A percentile compares a stretch with the other conserved stretches of the same genome.
These are phyloP conservation scores for Aureobasidium sp. DNA, from an alignment of 2,329 filamentous ascomycete species.

Conservation along the genomic window DNA sequence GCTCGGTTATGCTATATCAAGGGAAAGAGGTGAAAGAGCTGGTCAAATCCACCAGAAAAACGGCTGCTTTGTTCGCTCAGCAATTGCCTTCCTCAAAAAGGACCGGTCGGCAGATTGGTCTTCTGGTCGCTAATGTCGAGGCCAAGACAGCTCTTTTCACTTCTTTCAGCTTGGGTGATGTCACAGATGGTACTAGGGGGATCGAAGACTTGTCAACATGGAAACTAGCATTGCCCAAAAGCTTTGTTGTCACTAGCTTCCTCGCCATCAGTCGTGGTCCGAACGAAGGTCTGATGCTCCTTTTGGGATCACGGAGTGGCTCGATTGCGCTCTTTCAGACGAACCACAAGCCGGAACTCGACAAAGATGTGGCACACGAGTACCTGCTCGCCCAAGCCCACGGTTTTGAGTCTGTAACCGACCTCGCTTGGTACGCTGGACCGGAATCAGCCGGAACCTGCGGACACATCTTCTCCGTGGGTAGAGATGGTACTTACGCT, in stretches of 20 bases:
- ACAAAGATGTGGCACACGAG: background rate
- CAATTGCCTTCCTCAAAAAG: background rate
- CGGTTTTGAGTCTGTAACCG: conserved; percentile 57
- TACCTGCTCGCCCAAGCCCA: conserved; percentile 30
- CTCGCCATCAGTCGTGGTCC: conserved; percentile 6
- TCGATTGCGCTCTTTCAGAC: conserved; percentile 35
- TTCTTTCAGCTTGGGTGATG: background rate
- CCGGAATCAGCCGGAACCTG: conserved; percentile 2
- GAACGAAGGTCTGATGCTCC: background rate
- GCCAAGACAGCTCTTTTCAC: conserved; percentile 21
- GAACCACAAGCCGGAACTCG: background rate
- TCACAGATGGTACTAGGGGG: background rate
- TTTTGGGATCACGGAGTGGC: conserved; percentile 50
- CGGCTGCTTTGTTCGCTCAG: conserved; percentile 31
- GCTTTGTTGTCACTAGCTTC: conserved; percentile 46
- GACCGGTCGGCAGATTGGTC: conserved; percentile 15
- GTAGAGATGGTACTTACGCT: conserved; percentile 67
- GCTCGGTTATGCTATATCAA: conserved; percentile 33
- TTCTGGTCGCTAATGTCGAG: conserved; percentile 33
- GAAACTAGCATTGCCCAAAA: conserved; percentile 26
- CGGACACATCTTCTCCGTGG: conserved; percentile 57
- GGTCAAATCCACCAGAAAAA: conserved; percentile 27
- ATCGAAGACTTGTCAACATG: background rate
- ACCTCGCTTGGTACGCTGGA: conserved; percentile 37
- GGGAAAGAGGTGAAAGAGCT: conserved; percentile 20